Evolutionary conservation across 192 early-diverging fungal species (phyloP), one percentile per base, ranked within the genome.

Genomic region (Phlyctochytrium arcticum): DNA sequence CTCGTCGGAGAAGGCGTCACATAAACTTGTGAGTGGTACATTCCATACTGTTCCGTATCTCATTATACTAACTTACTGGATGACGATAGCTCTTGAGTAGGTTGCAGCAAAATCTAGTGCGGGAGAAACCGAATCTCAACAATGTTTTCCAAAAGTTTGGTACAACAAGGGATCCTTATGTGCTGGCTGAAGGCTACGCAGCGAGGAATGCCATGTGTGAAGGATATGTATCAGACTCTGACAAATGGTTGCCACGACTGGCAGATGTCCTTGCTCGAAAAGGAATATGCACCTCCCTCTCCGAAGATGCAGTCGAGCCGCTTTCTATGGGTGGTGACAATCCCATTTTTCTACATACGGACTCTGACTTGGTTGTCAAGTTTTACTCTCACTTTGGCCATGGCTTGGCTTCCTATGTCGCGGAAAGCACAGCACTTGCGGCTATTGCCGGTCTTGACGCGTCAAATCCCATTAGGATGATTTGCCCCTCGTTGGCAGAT

Each of bases 321-420:
- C 27, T 72, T 10, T 17, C 1, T 1, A 12, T 27, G 15, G 36
- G 32, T 36, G 70, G 70, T 3, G 23, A 24, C 6, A 72, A 72
- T 59, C 70, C 69, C 24, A 62, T 72, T 2, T 72, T 66, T 61
- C 5, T 53, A 5, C 33, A 71, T 57, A 10, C 33, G 5, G 53
- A 24, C 19, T 2, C 39, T 9, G 50, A 48, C 60, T 4, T 5
- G 9, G 36, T 73, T 30, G 50, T 72, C 19, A 73, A 73, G 51
- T 72, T 73, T 36, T 73, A 65, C 44, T 35, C 71, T n/a, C 71
- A 73, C 55, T n/a, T 73, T 5, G 65, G 49, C 17, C 55, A 31
- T 5, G 70, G 70, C 9, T 8, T 54, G 8, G 36, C 68, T 8
- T 42, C 70, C 24, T 70, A 27, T 33, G 69, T 42, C 9, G 39